Evolutionary conservation across 371 early-diverging fungal species (phyloP).

Genomic region (Apophysomyces elegans): DNA sequence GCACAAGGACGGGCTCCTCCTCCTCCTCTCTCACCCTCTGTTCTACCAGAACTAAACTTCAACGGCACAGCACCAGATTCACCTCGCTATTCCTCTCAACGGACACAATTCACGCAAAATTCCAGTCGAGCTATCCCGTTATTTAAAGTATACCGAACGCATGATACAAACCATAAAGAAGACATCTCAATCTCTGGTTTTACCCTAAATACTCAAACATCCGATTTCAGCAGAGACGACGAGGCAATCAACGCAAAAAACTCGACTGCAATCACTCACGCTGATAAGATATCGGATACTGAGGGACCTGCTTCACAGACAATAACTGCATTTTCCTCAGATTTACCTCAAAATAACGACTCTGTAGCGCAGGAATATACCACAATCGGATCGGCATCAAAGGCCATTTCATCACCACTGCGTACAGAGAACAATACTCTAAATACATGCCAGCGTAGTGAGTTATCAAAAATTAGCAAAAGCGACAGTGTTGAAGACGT

Average conservation of each 20-base stretch:
- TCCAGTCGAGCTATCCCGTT: background rate
- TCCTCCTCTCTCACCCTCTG: background rate
- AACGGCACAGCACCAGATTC: background rate
- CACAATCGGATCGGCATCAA: no score
- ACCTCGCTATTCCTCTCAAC: background rate
- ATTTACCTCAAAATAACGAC: no score
- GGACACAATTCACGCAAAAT: background rate
- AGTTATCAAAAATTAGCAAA: background rate
- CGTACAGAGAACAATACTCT: no score
- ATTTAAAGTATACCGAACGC: background rate
- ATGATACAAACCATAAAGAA: background rate
- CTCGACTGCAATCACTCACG: no score
- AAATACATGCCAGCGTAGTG: no score
- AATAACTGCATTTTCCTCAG: no score
- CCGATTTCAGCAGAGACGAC: background rate
- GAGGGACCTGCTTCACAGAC: no score
- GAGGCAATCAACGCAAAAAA: background rate
- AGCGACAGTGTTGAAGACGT: background rate
- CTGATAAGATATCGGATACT: no score
- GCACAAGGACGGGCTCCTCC: background rate
- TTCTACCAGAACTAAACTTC: constrained; percentile 1
- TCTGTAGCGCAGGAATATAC: no score
- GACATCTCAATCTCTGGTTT: background rate
- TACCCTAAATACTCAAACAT: background rate
- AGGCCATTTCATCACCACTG: no score